These are phyloP conservation scores for Neurospora sp. DNA, from an alignment of 495 filamentous ascomycete species.

Conservation along the genomic window DNA sequence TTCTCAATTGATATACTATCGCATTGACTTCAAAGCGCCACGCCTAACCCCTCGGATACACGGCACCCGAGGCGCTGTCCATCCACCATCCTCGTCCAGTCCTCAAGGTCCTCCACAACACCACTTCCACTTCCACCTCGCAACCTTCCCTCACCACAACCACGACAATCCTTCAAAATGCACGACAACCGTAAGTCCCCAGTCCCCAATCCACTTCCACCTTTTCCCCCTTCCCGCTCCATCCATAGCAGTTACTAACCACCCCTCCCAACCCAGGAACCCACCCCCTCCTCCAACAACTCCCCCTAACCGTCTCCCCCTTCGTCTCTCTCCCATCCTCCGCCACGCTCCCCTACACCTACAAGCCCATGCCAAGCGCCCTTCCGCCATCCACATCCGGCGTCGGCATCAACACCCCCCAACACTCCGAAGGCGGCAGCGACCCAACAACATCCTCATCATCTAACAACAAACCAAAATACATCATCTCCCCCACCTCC, in stretches of 20 bases:
- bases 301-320: slow-evolving; percentile 86
- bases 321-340: slow-evolving; percentile 87
- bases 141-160: background rate
- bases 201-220: background rate
- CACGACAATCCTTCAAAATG: slow-evolving; percentile 23
- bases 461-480: slow-evolving; percentile 43
- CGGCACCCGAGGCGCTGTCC: no score
- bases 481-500: slow-evolving; percentile 57
- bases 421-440: slow-evolving; percentile 22
- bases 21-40: no score
- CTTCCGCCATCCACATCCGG: slow-evolving; percentile 69
- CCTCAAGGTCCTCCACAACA: background rate
- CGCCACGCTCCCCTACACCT: slow-evolving; percentile 89
- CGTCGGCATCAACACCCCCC: slow-evolving; percentile 24
- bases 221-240: no score
- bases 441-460: slow-evolving; percentile 28
- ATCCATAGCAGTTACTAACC: slow-evolving; percentile 1
- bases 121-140: background rate
- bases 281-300: slow-evolving; percentile 82
- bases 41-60: no score
- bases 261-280: slow-evolving; percentile 40
- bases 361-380: slow-evolving; percentile 76
- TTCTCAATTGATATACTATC: background rate
- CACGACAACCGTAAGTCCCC: slow-evolving; percentile 35
- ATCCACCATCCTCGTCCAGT: background rate